Evolutionary conservation across 139 green algal species (phyloP).

Genomic region (Chlamydomonas incerta): DNA sequence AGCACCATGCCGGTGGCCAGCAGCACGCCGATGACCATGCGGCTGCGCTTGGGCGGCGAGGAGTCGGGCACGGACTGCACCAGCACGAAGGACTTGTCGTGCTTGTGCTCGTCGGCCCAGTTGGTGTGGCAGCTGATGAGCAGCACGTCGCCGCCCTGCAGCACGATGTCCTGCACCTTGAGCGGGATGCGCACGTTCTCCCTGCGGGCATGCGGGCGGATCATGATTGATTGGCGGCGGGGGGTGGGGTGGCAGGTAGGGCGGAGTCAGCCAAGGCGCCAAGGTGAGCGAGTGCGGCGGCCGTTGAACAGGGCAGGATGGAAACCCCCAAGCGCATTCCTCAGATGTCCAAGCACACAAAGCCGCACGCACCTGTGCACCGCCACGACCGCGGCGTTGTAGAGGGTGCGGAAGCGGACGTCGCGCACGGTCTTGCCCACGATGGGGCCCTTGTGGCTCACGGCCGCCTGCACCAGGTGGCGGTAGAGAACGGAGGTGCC

Average conservation of each 20-base stretch:
- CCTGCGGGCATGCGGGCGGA: background rate
- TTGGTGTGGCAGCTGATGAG: conserved; percentile 54
- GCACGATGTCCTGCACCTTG: conserved; percentile 71
- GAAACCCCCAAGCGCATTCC: too few species aligned
- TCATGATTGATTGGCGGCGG: background rate
- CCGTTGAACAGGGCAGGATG: too few species aligned
- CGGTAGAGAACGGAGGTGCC: conserved; percentile 14
- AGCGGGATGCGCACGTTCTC: conserved; percentile 10
- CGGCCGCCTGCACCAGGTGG: conserved; percentile 17
- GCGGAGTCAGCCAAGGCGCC: too few species aligned
- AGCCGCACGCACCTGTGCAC: conserved; percentile 59
- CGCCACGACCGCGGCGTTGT: conserved; percentile 82
- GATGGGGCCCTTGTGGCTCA: background rate
- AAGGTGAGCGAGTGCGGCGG: too few species aligned
- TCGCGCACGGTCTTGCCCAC: conserved; percentile 13
- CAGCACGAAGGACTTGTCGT: background rate
- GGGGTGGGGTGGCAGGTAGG: too few species aligned
- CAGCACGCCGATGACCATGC: conserved; percentile 49
- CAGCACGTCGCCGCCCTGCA: conserved; percentile 72
- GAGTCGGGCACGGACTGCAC: background rate
- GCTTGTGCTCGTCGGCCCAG: background rate
- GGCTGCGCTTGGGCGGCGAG: conserved; percentile 36
- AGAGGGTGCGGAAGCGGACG: conserved; percentile 71
- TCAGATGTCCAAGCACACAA: too few species aligned
- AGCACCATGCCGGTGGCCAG: conserved; percentile 64